A percentile compares a stretch with the other conserved stretches of the same genome.
These are phyloP conservation scores for Fonsecaea pedrosoi DNA, from an alignment of 2,329 filamentous ascomycete genomes.

Conservation along the genomic window DNA sequence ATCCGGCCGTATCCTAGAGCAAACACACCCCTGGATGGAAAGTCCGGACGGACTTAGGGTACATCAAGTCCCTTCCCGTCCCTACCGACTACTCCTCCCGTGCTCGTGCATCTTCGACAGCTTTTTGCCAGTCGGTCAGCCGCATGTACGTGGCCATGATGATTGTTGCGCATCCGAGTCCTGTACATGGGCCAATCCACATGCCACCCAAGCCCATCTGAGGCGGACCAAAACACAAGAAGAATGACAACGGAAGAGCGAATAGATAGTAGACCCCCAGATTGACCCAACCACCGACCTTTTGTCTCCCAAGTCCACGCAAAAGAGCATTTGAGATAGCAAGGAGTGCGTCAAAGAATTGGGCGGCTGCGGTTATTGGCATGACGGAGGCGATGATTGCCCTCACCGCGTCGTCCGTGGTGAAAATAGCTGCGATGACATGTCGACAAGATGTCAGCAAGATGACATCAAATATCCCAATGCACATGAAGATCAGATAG, in stretches of 20 bases:
- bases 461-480: constrained; percentile 74
- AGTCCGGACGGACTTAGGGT: background rate
- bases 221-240: constrained; percentile 69
- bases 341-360: constrained; percentile 77
- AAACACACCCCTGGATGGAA: background rate
- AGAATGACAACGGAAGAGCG: constrained; percentile 76
- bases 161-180: constrained; percentile 76
- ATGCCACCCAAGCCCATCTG: constrained; percentile 74
- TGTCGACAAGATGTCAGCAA: constrained; percentile 69
- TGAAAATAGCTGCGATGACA: constrained; percentile 73
- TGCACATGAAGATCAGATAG: constrained; percentile 64
- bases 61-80: background rate
- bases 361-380: constrained; percentile 77
- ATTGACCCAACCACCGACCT: constrained; percentile 81
- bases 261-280: constrained; percentile 78
- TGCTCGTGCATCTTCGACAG: constrained; percentile 58
- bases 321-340: constrained; percentile 77
- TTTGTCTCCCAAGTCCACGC: constrained; percentile 78
- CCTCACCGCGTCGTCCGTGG: constrained; percentile 67
- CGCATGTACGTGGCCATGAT: constrained; percentile 74
- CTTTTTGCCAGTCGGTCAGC: constrained; percentile 56
- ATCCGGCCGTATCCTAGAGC: background rate
- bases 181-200: constrained; percentile 68
- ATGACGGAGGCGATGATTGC: constrained; percentile 67
- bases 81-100: constrained; percentile 34